These are phyloP conservation scores for Penicillium chermesinum DNA, from an alignment of 495 filamentous ascomycete species.

Conservation along the genomic window DNA sequence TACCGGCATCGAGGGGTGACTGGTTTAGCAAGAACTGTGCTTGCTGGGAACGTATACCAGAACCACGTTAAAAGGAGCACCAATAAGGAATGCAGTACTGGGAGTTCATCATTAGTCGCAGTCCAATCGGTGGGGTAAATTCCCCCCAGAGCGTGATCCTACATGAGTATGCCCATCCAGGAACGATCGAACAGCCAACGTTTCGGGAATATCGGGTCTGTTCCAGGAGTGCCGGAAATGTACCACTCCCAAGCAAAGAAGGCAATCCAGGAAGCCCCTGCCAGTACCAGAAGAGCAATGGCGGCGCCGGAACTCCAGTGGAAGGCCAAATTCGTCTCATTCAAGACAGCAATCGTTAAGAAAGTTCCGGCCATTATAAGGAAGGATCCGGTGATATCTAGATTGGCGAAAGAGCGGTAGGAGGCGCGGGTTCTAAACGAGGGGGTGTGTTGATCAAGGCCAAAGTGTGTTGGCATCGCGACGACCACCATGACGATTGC, in stretches of 20 bases:
- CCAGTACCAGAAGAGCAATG: conserved; percentile 39
- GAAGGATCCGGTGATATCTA: conserved; percentile 55
- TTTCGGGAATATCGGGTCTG: conserved; percentile 35
- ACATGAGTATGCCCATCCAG: conserved; percentile 33
- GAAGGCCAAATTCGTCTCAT: conserved; percentile 50
- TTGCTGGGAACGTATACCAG: conserved; percentile 57
- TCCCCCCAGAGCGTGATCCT: conserved; percentile 4
- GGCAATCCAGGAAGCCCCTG: conserved; percentile 27
- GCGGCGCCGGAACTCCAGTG: conserved; percentile 35
- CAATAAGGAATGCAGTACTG: conserved; percentile 30
- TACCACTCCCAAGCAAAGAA: conserved; percentile 39
- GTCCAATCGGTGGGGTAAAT: neutral
- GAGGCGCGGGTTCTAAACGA: conserved; percentile 26
- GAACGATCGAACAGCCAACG: conserved; percentile 29
- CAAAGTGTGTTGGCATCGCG: conserved; percentile 27
- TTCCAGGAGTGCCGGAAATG: conserved; percentile 19
- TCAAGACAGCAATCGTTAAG: conserved; percentile 53
- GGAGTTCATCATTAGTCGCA: neutral
- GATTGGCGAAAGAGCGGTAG: conserved; percentile 24
- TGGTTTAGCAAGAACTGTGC: conserved; percentile 52
- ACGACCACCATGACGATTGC: conserved; percentile 16
- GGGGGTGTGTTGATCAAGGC: conserved; percentile 23
- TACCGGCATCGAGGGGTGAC: conserved; percentile 44
- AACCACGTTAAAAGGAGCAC: conserved; percentile 50
- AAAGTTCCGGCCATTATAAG: conserved; percentile 50